These are phyloP conservation scores for Tulasnella sp. DNA, from an alignment of 768 basidiomycete species.

Conservation along the genomic window DNA sequence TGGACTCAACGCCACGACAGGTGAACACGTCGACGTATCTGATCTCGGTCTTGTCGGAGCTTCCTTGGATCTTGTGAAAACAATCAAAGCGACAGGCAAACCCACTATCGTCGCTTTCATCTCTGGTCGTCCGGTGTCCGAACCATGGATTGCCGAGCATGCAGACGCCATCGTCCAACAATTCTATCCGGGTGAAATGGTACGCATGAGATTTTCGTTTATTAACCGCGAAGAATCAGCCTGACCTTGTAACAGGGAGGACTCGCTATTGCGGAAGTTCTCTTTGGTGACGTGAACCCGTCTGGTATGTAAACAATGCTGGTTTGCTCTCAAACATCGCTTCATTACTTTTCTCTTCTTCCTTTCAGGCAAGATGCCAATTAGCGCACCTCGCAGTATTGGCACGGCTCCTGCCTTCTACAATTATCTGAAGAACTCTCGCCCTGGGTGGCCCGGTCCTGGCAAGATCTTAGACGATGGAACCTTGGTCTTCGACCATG, in stretches of 20 bases:
- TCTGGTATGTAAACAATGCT: constrained; percentile 34
- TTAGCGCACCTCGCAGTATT: constrained; percentile 51
- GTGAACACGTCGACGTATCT: constrained; percentile 47
- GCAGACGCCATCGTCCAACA: constrained; percentile 61
- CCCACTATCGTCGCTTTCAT: constrained; percentile 56
- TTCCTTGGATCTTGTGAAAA: constrained; percentile 50
- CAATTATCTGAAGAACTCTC: constrained; percentile 53
- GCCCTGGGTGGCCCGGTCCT: constrained; percentile 37
- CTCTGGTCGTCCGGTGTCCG: constrained; percentile 56
- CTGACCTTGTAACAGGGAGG: constrained; percentile 31
- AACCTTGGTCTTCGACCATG: constrained; percentile 43
- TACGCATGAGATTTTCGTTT: background rate
- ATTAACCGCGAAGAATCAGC: background rate
- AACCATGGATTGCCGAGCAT: constrained; percentile 59
- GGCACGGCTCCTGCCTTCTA: constrained; percentile 58
- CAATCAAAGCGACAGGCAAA: constrained; percentile 48
- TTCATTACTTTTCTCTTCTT: background rate
- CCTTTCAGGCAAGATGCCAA: constrained; percentile 44
- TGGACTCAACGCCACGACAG: background rate
- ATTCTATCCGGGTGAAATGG: constrained; percentile 60
- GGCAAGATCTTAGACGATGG: constrained; percentile 41
- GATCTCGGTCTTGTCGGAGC: constrained; percentile 55
- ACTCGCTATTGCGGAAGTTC: constrained; percentile 49
- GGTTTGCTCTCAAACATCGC: too few species aligned
- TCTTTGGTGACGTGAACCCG: constrained; percentile 58